Evolutionary conservation across 331 rosid species (phyloP), one percentile per base, ranked within the genome.

Genomic region (Malus hybrid): DNA sequence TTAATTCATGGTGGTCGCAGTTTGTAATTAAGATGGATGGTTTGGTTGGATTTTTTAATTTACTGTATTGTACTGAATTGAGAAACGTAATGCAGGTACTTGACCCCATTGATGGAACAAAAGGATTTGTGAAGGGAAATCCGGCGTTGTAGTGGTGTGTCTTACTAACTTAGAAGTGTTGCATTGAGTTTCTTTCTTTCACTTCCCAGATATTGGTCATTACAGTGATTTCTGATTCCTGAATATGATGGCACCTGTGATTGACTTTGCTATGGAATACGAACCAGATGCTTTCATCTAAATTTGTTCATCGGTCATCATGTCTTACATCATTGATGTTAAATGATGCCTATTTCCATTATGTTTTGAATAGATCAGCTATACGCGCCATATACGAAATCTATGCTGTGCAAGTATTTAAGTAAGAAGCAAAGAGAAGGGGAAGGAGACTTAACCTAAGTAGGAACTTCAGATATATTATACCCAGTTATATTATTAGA

Each of bases 41-140:
- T 36, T 36, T 0, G 44, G 44, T 36, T 56, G 7, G 67, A 67
- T 36, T 59, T 73, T 72, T 82, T 72, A 27, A 42, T 82, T 65
- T 22, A 65, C 27, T 64, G 6, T 34, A 67, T 74, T 72, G 14
- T 29, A 46, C 46, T 56, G 63, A 83, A 42, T 8, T 73, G 31
- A 31, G 70, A 78, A 74, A 71, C 56, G 69, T 75, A 79, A 82
- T 88, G 80, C 82, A 94, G 97, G 86, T 94, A 65, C 88, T 92
- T 77, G 97, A 94, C 86, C 99, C 97, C 28, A 90, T 92, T 52
- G 97, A 94, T 72, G 97, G 97, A 44, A 94, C 97, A 31, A 85
- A 89, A 42, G 97, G 97, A 74, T 92, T 92, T 81, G 78, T 89
- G 36, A 83, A 77, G 79, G 90, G 87, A 84, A 73, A 78, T 76